Evolutionary conservation across 2,329 filamentous ascomycete genomes (phyloP).

Genomic region (Plectosphaerella plurivora): DNA sequence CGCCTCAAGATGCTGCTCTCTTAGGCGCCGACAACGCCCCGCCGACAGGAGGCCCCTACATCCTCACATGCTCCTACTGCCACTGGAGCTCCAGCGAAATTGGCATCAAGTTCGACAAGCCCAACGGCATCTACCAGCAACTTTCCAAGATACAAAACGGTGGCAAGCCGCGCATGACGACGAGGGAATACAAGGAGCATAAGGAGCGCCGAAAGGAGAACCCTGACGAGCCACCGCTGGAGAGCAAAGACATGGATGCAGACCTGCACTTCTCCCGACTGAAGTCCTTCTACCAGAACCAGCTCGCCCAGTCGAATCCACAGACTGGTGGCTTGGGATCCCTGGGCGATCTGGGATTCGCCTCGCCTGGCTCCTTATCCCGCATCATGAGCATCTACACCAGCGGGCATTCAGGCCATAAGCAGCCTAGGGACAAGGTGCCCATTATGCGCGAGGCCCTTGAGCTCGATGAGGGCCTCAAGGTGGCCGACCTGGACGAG

Average conservation of each 20-base stretch:
- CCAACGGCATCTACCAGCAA: conserved; percentile 80
- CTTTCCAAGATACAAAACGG: conserved; percentile 66
- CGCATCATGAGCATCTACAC: conserved; percentile 92
- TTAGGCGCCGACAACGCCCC: conserved; percentile 35
- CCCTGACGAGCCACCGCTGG: conserved; percentile 28
- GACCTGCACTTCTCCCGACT: conserved; percentile 72
- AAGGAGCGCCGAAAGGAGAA: conserved; percentile 41
- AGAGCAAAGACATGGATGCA: conserved; percentile 47
- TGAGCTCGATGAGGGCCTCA: conserved; percentile 66
- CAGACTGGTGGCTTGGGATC: conserved; percentile 41
- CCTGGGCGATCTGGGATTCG: conserved; percentile 52
- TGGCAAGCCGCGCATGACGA: conserved; percentile 44
- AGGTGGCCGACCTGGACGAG: conserved; percentile 58
- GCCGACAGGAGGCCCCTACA: conserved; percentile 52
- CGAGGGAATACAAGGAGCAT: conserved; percentile 47
- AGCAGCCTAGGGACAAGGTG: conserved; percentile 60
- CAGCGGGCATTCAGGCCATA: conserved; percentile 57
- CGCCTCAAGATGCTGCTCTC: conserved; percentile 39
- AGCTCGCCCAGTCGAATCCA: conserved; percentile 61
- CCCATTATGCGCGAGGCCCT: conserved; percentile 71
- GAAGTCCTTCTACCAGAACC: conserved; percentile 75
- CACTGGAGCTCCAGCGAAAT: conserved; percentile 90
- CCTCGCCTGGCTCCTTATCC: conserved; percentile 75
- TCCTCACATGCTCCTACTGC: conserved; percentile 85
- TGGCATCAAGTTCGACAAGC: conserved; percentile 83